Evolutionary conservation across 768 basidiomycete species (phyloP).

Genomic region (Coprinopsis sp.): DNA sequence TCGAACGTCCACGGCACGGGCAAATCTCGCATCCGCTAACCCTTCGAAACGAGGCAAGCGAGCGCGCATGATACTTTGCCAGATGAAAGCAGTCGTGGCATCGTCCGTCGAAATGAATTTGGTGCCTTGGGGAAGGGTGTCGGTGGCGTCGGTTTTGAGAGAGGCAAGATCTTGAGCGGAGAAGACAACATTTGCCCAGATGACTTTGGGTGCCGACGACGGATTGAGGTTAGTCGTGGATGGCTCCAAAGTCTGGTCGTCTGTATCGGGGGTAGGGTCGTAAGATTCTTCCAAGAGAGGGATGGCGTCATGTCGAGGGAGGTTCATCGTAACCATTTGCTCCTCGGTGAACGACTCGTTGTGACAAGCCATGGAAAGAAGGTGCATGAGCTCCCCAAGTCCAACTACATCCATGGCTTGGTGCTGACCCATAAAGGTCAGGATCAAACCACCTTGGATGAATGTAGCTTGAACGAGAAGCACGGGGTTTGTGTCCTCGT

Average conservation of each 20-base stretch:
- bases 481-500: constrained; percentile 18
- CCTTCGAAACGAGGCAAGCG: constrained; percentile 19
- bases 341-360: constrained; percentile 17
- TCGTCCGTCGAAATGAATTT: constrained; percentile 25
- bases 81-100: constrained; percentile 23
- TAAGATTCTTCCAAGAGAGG: constrained; percentile 15
- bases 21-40: constrained; percentile 13
- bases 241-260: constrained; percentile 7
- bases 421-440: constrained; percentile 23
- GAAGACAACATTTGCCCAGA: constrained; percentile 19
- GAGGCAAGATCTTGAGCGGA: constrained; percentile 9
- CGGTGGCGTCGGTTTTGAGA: constrained; percentile 18
- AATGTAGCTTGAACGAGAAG: constrained; percentile 24
- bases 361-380: constrained; percentile 21
- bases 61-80: constrained; percentile 21
- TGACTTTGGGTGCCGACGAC: constrained; percentile 3
- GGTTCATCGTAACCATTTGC: constrained; percentile 18
- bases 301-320: constrained; percentile 13
- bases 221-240: background rate
- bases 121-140: constrained; percentile 9
- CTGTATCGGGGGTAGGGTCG: constrained; percentile 4
- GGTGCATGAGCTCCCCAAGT: constrained; percentile 19
- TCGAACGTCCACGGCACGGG: constrained; percentile 23
- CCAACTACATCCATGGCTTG: constrained; percentile 25
- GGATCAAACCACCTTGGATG: constrained; percentile 20